phyloP scores from a whole-genome alignment of 2,329 filamentous ascomycete genomes.

The Proliferodiscus dingleyae region DNA sequence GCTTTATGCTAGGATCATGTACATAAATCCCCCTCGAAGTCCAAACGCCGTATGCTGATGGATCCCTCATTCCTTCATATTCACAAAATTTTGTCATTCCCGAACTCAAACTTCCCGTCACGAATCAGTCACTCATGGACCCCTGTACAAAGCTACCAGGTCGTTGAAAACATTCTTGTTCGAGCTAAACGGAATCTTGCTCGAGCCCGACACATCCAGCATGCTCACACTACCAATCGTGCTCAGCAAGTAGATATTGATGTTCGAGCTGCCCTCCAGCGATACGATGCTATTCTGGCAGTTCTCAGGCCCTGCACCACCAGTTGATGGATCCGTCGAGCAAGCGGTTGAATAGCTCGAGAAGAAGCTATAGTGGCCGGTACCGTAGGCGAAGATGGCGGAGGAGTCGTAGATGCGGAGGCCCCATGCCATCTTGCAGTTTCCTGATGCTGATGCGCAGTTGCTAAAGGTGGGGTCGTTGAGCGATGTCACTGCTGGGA shows the following conservation, averaged over 20 bases:
- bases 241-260: conserved; percentile 20
- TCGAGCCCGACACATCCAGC: conserved; percentile 15
- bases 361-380: conserved; percentile 54
- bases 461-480: conserved; percentile 45
- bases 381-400: conserved; percentile 44
- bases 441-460: conserved; percentile 28
- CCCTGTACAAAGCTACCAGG: not conserved
- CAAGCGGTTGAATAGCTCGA: conserved; percentile 40
- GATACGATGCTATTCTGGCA: not conserved
- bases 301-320: not conserved
- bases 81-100: no score
- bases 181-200: not conserved
- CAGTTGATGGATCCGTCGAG: not conserved
- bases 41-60: no score
- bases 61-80: no score
- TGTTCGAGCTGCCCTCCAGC: conserved; percentile 4
- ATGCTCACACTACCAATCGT: conserved; percentile 22
- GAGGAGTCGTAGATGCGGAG: conserved; percentile 50
- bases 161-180: not conserved
- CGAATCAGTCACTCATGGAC: no score
- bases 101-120: no score
- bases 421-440: conserved; percentile 57
- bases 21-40: no score
- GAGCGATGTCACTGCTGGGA: not conserved
- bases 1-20: no score